These are phyloP conservation scores for Fusarium avenaceum DNA, from an alignment of 2,329 filamentous ascomycete genomes.

Conservation along the genomic window DNA sequence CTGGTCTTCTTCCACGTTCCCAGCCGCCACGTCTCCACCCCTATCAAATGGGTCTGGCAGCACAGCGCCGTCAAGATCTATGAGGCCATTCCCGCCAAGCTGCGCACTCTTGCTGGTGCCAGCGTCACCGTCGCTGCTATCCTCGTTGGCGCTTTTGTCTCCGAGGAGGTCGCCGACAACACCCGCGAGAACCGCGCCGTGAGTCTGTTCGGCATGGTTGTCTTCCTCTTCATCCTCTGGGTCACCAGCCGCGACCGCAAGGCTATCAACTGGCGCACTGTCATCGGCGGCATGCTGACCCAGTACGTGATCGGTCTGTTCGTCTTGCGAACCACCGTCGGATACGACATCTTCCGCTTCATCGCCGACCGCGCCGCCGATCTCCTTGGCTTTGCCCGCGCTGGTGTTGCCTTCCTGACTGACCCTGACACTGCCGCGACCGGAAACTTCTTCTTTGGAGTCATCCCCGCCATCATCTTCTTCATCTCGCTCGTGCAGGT, in stretches of 20 bases:
- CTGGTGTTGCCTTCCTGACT: constrained; percentile 80
- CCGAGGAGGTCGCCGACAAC: constrained; percentile 79
- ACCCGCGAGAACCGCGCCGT: constrained; percentile 83
- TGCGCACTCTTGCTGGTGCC: constrained; percentile 74
- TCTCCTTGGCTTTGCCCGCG: constrained; percentile 79
- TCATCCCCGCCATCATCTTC: constrained; percentile 95
- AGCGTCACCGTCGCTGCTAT: constrained; percentile 77
- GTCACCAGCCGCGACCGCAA: constrained; percentile 77
- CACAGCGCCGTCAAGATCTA: constrained; percentile 72
- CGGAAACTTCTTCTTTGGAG: constrained; percentile 79
- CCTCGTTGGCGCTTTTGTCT: constrained; percentile 82
- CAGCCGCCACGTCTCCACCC: constrained; percentile 73
- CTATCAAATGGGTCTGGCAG: constrained; percentile 77
- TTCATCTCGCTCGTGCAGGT: constrained; percentile 94
- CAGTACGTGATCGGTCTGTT: constrained; percentile 93
- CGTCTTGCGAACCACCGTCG: constrained; percentile 82
- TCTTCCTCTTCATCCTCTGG: constrained; percentile 78
- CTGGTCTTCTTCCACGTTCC: constrained; percentile 81
- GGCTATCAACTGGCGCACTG: constrained; percentile 78
- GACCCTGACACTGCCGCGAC: constrained; percentile 59
- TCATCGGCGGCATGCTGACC: constrained; percentile 88
- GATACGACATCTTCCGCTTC: constrained; percentile 93
- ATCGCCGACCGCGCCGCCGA: constrained; percentile 80
- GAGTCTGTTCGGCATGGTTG: constrained; percentile 80
- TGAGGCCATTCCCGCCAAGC: constrained; percentile 73